A percentile compares a stretch with the other conserved stretches of the same genome.
phyloP scores from a whole-genome alignment of 352 stramenopile species.

The Albugo laibachii region DNA sequence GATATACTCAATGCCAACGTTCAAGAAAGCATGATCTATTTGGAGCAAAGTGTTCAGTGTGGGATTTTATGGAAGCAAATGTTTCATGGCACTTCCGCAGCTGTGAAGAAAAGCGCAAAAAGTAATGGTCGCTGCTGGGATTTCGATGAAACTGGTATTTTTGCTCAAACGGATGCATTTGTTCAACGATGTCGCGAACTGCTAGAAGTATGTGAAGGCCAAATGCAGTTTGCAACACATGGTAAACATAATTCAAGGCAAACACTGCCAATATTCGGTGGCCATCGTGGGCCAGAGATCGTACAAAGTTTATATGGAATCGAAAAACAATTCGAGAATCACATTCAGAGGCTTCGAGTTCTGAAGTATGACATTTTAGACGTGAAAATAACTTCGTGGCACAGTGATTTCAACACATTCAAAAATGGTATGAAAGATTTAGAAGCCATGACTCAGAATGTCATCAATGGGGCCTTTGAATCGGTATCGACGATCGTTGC shows the following conservation, averaged over 20 bases:
- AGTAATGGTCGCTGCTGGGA: constrained; percentile 55
- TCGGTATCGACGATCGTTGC: constrained; percentile 75
- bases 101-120: constrained; percentile 33
- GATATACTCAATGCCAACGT: constrained; percentile 91
- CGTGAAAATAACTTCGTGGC: constrained; percentile 89
- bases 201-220: constrained; percentile 86
- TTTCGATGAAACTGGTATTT: constrained; percentile 90
- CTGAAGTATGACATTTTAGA: constrained; percentile 90
- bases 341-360: constrained; percentile 74
- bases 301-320: constrained; percentile 84
- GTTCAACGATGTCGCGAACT: constrained; percentile 89
- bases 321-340: constrained; percentile 81
- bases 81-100: constrained; percentile 36
- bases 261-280: constrained; percentile 77
- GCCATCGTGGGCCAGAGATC: constrained; percentile 83
- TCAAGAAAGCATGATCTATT: constrained; percentile 60
- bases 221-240: constrained; percentile 90
- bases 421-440: constrained; percentile 93
- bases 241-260: constrained; percentile 35
- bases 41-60: constrained; percentile 85
- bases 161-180: constrained; percentile 91
- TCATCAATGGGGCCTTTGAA: constrained; percentile 90
- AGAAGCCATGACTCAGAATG: constrained; percentile 90
- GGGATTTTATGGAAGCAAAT: constrained; percentile 86
- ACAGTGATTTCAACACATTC: constrained; percentile 90